Evolutionary conservation across 164 flowering plant species (phyloP).

Genomic region (Berberis vulgaris): DNA sequence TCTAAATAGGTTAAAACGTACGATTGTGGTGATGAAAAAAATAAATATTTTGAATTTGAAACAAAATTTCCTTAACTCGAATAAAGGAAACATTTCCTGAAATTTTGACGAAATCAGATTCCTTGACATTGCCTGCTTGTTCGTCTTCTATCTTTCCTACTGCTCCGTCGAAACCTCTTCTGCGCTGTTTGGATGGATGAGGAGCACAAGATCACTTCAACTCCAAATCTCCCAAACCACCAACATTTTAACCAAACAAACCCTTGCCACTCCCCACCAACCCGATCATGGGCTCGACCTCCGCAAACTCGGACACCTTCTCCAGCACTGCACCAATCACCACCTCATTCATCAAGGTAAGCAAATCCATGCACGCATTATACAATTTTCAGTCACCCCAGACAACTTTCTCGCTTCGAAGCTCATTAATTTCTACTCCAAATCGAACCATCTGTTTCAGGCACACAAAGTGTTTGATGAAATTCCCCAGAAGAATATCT

Average conservation of each 20-base stretch:
- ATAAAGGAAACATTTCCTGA: no score
- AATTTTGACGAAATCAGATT: no score
- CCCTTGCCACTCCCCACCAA: slow-evolving; percentile 9
- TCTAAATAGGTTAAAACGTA: no score
- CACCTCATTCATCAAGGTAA: slow-evolving; percentile 35
- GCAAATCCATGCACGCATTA: slow-evolving; percentile 55
- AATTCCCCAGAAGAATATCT: slow-evolving; percentile 41
- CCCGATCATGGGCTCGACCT: slow-evolving; percentile 22
- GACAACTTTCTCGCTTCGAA: slow-evolving; percentile 63
- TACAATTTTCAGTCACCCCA: slow-evolving; percentile 33
- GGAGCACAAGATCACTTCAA: neutral
- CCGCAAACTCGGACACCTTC: slow-evolving; percentile 34
- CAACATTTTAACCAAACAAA: slow-evolving; percentile 11
- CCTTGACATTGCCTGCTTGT: no score
- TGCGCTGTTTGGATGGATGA: no score
- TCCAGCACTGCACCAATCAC: slow-evolving; percentile 44
- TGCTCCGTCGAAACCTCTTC: no score
- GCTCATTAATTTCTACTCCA: slow-evolving; percentile 46
- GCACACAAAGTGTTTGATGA: slow-evolving; percentile 61
- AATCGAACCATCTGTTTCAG: slow-evolving; percentile 14
- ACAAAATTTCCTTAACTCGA: no score
- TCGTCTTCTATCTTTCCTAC: no score
- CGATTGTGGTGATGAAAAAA: no score
- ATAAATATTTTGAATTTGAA: no score
- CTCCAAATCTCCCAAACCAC: neutral